Evolutionary conservation across 345 rosid species (phyloP), one percentile per base, ranked within the genome.

Genomic region (Moringa oleifera): DNA sequence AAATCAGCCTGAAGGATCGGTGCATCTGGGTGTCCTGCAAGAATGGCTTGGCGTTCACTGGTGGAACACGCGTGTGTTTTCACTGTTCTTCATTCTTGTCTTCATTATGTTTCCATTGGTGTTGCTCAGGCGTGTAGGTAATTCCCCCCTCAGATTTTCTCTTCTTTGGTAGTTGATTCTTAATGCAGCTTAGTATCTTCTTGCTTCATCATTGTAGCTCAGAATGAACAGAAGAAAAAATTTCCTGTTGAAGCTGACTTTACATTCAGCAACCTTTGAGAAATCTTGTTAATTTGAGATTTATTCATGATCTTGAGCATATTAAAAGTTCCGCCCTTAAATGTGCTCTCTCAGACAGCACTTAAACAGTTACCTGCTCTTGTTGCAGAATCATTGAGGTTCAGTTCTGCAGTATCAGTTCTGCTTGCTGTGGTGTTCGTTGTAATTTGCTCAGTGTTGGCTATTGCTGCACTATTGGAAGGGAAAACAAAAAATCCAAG

Each of bases 21-120:
- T 77, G 31, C 96, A 94, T 63, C 58, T 85, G 61, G 99, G 97
- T 21, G 84, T 90, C 21, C 63, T 94, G 77, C 96, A 85, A 66
- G 84, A 81, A 81, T 88, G 97, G 96, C 90, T 94, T 67, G 97
- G 99, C 20, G 20, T 57, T 64, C 83, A 81, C 19, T 88, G 96
- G 97, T 94, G 99, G 99, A 90, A 83, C 65, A 63, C 96, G 0
- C 73, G 97, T 7, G 79, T 77, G 53, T 74, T 86, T 47, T 75
- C 86, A 4, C 61, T 94, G 59, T 76, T 94, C 41, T 67, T 86
- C 75, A 62, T 79, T 47, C 59, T 81, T 9, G 55, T 80, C 52
- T 72, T 88, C 72, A 76, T 94, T 45, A 67, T 88, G 74, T 78
- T 88, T 69, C 97, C 95, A 0, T 66, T 90, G 54, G 89, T 77